Conservation (phyloP, 2,329 filamentous ascomycete species). For the Samsoniella hepiali region DNA sequence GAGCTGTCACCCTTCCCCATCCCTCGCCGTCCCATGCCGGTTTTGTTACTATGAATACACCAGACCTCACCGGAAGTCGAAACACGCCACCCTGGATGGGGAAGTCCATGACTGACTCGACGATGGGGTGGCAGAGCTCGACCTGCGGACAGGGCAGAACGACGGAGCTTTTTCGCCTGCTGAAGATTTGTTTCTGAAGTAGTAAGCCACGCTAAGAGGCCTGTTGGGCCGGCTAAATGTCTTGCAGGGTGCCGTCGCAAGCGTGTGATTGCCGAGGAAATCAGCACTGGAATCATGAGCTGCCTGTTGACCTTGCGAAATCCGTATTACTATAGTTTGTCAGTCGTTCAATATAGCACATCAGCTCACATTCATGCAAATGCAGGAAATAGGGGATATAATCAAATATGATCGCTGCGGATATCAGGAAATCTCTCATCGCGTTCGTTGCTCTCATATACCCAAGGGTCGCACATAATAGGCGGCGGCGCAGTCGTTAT, state of each 20-base stretch:
- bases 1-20: background rate
- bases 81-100: conserved; percentile 12
- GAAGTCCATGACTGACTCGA: background rate
- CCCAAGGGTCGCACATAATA: background rate
- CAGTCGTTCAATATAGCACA: background rate
- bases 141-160: background rate
- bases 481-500: conserved; percentile 1
- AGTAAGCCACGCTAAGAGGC: background rate
- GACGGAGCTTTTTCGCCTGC: background rate
- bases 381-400: background rate
- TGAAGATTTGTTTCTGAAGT: background rate
- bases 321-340: background rate
- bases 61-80: conserved; percentile 16
- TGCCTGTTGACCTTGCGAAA: background rate
- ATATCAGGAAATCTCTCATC: conserved; percentile 13
- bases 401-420: conserved; percentile 14
- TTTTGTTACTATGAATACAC: conserved; percentile 13
- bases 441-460: background rate
- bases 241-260: background rate
- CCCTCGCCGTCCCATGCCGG: background rate
- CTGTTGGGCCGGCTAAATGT: background rate
- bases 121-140: background rate
- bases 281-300: background rate
- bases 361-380: conserved; percentile 2
- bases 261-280: background rate